Evolutionary conservation across 345 rosid genomes (phyloP), one percentile per base, ranked within the genome.

Genomic region (Odontarrhena argentea): DNA sequence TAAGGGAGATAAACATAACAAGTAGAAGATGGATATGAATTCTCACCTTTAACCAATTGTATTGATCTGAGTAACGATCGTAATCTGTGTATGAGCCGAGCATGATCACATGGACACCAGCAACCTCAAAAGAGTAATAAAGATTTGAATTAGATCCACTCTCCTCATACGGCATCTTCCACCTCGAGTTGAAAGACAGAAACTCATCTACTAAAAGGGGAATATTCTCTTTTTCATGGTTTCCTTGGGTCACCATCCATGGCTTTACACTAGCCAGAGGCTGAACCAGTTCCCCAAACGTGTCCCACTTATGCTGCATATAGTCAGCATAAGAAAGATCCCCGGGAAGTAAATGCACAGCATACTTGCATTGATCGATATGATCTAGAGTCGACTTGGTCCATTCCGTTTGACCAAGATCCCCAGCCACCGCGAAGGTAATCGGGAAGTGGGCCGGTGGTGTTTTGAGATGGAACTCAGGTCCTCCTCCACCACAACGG

Each of bases 201-300:
- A 94, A 94, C 2, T 83, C 90, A 79, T 86, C 89, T 40, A 74
- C 80, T 5, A 94, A 2, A 15, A 88, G 42, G 0, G 87, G 96
- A 68, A 94, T 86, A 71, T 9, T 70, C 81, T 94, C 99, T 67
- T 68, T 70, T 55, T 94, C 97, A 57, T 94, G 99, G 83, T 94
- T 94, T 53, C 96, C 99, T 75, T 91, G 70, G 0, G 99, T 94
- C 34, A 88, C 99, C 99, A 94, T 94, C 99, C 99, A 94, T 0
- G 99, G 96, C 75, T 85, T 86, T 15, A 91, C 79, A 69, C 97
- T 94, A 12, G 96, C 97, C 51, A 94, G 86, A 35, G 96, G 97
- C 84, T 94, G 81, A 55, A 94, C 96, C 42, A 91, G 76, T 68
- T 87, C 84, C 7, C 97, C 97, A 62, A 94, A 94, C 7, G 96